Evolutionary conservation across 352 stramenopile species (phyloP).

Genomic region (Pythium folliculosum): DNA sequence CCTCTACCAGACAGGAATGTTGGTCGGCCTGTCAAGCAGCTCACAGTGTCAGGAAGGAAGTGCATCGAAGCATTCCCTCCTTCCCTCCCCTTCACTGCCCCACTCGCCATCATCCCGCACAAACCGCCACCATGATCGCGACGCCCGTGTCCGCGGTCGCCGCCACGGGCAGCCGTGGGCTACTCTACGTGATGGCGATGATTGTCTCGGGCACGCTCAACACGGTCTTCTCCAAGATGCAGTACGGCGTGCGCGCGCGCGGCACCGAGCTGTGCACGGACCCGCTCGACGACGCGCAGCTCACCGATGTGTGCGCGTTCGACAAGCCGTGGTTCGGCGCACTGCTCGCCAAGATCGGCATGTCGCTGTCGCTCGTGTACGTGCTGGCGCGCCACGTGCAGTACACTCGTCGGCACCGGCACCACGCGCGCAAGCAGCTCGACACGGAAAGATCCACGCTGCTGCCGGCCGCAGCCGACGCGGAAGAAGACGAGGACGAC

Average conservation of each 20-base stretch:
- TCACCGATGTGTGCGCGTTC: slow-evolving; percentile 68
- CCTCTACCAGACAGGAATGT: not conserved
- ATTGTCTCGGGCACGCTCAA: slow-evolving; percentile 79
- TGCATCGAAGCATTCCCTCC: slow-evolving; percentile 2
- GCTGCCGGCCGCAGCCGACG: slow-evolving; percentile 15
- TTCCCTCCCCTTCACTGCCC: not conserved
- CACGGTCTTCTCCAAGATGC: slow-evolving; percentile 84
- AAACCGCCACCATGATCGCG: slow-evolving; percentile 2
- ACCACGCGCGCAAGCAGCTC: not conserved
- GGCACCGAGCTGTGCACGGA: slow-evolving; percentile 56
- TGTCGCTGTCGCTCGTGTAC: slow-evolving; percentile 75
- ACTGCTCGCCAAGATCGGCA: slow-evolving; percentile 83
- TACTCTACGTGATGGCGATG: slow-evolving; percentile 63
- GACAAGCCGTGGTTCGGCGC: slow-evolving; percentile 86
- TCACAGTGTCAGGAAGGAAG: slow-evolving; percentile 1
- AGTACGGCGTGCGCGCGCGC: slow-evolving; percentile 69
- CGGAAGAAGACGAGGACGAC: slow-evolving; percentile 12
- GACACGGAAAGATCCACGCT: slow-evolving; percentile 32
- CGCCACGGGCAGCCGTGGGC: slow-evolving; percentile 14
- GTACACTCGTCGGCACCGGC: slow-evolving; percentile 28
- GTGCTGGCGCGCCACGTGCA: slow-evolving; percentile 53
- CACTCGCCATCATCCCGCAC: not conserved
- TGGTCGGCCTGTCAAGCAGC: not conserved
- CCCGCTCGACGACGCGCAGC: slow-evolving; percentile 22
- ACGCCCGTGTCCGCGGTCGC: not conserved